Conservation (phyloP, 306 rosid genomes). For the Cucurbita moschata region DNA sequence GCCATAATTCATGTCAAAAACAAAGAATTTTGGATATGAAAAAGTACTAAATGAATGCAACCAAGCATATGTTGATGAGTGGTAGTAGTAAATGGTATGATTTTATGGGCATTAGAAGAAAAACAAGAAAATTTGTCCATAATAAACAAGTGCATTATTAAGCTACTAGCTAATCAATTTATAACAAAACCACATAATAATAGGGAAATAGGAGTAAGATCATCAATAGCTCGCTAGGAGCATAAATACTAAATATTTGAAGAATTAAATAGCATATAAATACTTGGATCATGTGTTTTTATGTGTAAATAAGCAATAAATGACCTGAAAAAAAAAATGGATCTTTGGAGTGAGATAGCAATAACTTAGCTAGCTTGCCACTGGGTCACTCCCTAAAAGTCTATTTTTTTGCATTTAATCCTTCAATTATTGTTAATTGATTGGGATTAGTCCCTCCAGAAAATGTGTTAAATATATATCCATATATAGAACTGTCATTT, state of each 20-base stretch:
- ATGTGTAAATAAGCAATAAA: neutral
- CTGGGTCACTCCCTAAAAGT: neutral
- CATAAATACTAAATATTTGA: too few relatives aligned
- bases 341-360: neutral
- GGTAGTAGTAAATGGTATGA: neutral
- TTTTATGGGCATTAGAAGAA: neutral
- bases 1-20: neutral
- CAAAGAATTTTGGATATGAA: neutral
- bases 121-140: neutral
- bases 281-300: neutral
- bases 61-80: neutral
- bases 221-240: neutral
- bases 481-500: neutral
- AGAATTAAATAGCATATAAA: neutral
- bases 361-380: neutral
- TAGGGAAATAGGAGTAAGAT: neutral
- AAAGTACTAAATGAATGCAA: neutral
- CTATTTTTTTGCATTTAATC: neutral
- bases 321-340: neutral
- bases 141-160: neutral
- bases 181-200: neutral
- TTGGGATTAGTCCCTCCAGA: neutral
- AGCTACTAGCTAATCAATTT: neutral
- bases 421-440: neutral
- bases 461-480: neutral